phyloP scores from a whole-genome alignment of 148 eudicot species.

The Rhododendron kiyosumense region DNA sequence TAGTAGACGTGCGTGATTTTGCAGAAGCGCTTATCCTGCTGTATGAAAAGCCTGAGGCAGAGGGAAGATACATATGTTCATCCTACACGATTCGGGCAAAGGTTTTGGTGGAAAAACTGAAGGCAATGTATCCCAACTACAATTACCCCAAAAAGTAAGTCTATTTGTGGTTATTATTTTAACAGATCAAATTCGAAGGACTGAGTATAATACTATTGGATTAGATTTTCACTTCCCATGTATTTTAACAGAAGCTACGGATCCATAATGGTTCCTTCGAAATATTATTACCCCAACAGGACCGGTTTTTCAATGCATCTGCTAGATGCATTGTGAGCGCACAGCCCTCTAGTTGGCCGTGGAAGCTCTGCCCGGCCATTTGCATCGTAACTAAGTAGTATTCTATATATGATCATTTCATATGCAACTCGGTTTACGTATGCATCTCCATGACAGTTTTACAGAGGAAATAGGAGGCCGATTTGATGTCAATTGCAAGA shows the following conservation, averaged over 20 bases:
- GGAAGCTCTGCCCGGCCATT: not conserved
- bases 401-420: not conserved
- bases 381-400: not conserved
- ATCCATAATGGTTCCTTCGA: not conserved
- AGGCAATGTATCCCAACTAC: slow-evolving; percentile 28
- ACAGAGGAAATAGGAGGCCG: not conserved
- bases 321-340: not conserved
- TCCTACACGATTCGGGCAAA: slow-evolving; percentile 27
- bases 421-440: not conserved
- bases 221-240: not conserved
- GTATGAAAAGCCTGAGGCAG: slow-evolving; percentile 14
- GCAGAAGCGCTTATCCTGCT: slow-evolving; percentile 9
- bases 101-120: slow-evolving; percentile 47
- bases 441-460: slow-evolving; percentile 15
- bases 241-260: too few species aligned
- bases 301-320: not conserved
- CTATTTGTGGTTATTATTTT: not conserved
- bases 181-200: not conserved
- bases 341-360: slow-evolving; percentile 35
- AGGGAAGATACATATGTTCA: slow-evolving; percentile 22
- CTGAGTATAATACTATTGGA: not conserved
- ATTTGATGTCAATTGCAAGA: slow-evolving; percentile 18
- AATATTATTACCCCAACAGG: not conserved
- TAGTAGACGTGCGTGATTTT: not conserved
- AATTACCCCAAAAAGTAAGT: slow-evolving; percentile 39